Evolutionary conservation across 1,284 basidiomycete genomes (phyloP).

Genomic region (Austroboletus rostrupii): DNA sequence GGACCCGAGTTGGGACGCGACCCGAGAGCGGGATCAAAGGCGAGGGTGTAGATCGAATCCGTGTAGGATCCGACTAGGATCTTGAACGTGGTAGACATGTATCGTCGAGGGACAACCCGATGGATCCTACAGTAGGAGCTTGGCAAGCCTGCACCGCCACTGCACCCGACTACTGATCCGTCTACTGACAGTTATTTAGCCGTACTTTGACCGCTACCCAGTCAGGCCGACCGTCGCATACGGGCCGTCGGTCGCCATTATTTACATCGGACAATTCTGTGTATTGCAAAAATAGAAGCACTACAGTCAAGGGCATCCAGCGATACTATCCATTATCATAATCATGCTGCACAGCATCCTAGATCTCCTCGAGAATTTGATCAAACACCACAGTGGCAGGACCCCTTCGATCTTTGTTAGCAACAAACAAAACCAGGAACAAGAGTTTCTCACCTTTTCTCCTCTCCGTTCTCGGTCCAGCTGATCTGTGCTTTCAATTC

Average conservation of each 20-base stretch:
- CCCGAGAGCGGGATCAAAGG: conserved; percentile 39
- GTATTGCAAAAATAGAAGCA: no score
- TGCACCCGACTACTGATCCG: no score
- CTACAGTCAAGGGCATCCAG: no score
- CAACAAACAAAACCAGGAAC: no score
- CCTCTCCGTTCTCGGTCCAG: conserved; percentile 40
- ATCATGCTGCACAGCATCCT: not conserved
- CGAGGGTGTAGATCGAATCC: conserved; percentile 51
- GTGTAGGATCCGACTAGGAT: conserved; percentile 69
- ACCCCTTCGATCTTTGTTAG: conserved; percentile 21
- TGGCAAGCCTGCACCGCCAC: no score
- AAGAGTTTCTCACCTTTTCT: conserved; percentile 19
- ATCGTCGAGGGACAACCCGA: no score
- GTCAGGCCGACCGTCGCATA: no score
- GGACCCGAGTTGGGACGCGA: conserved; percentile 9
- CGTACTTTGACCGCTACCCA: not conserved
- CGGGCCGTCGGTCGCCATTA: no score
- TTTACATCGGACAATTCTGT: no score
- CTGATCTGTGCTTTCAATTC: conserved; percentile 42
- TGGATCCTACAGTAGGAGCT: no score
- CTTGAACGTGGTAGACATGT: conserved; percentile 13
- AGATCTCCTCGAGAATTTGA: conserved; percentile 30
- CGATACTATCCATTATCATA: not conserved
- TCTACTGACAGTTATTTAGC: no score
- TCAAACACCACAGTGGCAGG: conserved; percentile 32